Percentiles rank a stretch among this genome's conserved stretches.
These are phyloP conservation scores for Moniliella sp. DNA, from an alignment of 1,284 basidiomycete species.

Conservation along the genomic window DNA sequence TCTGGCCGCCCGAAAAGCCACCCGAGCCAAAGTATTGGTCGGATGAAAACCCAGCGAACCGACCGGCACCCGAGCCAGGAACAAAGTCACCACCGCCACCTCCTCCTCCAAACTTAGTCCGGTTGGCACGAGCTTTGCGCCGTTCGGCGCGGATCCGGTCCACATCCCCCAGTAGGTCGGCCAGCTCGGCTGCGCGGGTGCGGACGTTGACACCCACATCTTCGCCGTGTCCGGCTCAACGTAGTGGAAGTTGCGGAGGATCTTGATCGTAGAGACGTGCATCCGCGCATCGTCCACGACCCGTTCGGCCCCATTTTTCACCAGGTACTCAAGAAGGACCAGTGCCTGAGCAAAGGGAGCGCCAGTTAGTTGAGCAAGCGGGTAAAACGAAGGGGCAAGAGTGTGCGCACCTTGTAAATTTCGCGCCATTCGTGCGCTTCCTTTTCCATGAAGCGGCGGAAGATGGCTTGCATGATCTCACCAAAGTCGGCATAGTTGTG, in stretches of 20 bases:
- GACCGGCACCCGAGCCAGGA: conserved; percentile 38
- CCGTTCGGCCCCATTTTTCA: conserved; percentile 94
- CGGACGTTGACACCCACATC: conserved; percentile 97
- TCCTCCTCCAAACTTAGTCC: conserved; percentile 68
- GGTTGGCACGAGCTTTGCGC: conserved; percentile 77
- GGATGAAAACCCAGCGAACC: conserved; percentile 64
- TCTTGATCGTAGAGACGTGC: conserved; percentile 84
- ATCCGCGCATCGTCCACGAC: conserved; percentile 91
- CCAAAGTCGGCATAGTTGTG: conserved; percentile 96
- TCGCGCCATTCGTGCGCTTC: conserved; percentile 82
- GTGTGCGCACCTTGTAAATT: conserved; percentile 99
- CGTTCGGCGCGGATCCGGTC: conserved; percentile 73
- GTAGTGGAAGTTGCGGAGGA: conserved; percentile 92
- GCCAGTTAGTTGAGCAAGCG: too few species aligned
- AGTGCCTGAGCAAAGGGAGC: too few species aligned
- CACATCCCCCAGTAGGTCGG: conserved; percentile 67
- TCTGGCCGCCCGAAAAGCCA: conserved; percentile 11
- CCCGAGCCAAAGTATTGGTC: conserved; percentile 44
- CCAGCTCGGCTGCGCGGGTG: conserved; percentile 75
- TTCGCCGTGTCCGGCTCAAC: conserved; percentile 97
- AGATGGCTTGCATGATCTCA: conserved; percentile 97
- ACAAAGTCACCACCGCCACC: conserved; percentile 60
- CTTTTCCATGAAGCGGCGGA: too few species aligned
- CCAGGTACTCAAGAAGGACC: conserved; percentile 63
- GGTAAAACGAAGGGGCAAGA: too few species aligned